Conservation (phyloP, 148 eudicot species). For the Tetragonia tetragonoides region DNA sequence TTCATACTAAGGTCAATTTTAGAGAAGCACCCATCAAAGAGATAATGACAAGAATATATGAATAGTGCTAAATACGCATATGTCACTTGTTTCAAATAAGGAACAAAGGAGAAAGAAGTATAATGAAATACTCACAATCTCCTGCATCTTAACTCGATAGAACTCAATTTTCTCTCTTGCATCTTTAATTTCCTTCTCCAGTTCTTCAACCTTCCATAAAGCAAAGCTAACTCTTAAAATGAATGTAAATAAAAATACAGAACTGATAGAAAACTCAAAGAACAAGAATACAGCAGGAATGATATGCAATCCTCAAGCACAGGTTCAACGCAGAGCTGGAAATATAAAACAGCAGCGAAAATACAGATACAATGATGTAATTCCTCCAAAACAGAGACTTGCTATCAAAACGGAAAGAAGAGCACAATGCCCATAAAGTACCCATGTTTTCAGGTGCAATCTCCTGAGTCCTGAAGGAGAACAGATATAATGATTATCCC, state of each 20-base stretch:
- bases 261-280: neutral
- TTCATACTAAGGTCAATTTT: neutral
- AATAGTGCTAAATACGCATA: neutral
- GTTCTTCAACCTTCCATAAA: slow-evolving; percentile 64
- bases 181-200: slow-evolving; percentile 92
- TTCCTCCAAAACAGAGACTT: neutral
- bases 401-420: too few relatives aligned
- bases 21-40: neutral
- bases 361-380: neutral
- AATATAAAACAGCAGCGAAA: neutral
- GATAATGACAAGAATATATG: neutral
- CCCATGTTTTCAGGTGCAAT: too few relatives aligned
- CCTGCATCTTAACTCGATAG: slow-evolving; percentile 94
- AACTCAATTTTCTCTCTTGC: slow-evolving; percentile 80
- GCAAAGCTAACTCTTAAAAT: slow-evolving; percentile 9
- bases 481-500: too few relatives aligned
- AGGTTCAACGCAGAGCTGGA: neutral
- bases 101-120: neutral
- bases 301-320: neutral
- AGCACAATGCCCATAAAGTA: too few relatives aligned
- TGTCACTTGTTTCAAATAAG: neutral
- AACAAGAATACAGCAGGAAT: neutral
- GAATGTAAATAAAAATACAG: neutral
- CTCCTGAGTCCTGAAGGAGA: too few relatives aligned
- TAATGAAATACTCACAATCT: slow-evolving; percentile 61